Percentiles rank a stretch among this genome's conserved stretches.
Conservation (phyloP, 345 rosid genomes). For the Salix caprea region DNA sequence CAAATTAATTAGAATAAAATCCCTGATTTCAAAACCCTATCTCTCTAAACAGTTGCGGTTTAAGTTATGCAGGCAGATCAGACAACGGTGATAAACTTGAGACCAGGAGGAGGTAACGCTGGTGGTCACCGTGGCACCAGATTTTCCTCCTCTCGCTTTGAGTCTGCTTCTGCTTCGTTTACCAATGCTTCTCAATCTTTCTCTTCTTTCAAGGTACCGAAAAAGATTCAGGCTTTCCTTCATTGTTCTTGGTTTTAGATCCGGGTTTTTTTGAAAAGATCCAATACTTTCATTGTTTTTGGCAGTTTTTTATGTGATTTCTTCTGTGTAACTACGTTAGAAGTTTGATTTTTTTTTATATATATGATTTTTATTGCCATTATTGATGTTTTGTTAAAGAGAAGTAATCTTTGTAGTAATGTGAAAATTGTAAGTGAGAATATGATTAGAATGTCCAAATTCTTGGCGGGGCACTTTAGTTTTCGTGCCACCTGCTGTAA, state of each 20-base stretch:
- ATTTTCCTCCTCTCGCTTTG: conserved; percentile 21
- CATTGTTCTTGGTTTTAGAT: neutral
- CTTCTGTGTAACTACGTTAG: neutral
- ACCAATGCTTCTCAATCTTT: neutral
- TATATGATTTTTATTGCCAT: neutral
- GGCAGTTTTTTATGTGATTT: neutral
- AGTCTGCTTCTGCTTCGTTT: conserved; percentile 6
- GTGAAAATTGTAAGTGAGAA: neutral
- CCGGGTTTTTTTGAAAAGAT: neutral
- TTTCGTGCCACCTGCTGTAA: conserved; percentile 30
- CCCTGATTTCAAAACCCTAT: neutral
- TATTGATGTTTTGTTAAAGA: neutral
- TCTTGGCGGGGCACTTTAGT: conserved; percentile 33
- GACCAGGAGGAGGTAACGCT: conserved; percentile 24
- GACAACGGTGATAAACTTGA: conserved; percentile 30
- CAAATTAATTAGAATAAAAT: neutral
- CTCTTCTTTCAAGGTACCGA: neutral
- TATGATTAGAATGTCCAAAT: conserved; percentile 21
- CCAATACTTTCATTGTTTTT: neutral
- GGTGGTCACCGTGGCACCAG: conserved; percentile 19
- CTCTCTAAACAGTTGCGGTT: neutral
- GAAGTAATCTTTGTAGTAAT: neutral
- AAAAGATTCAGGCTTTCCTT: neutral
- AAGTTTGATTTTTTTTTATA: neutral
- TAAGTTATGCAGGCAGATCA: conserved; percentile 25